Conservation (phyloP, 139 green algal genomes). For the Volvox reticuliferus region DNA sequence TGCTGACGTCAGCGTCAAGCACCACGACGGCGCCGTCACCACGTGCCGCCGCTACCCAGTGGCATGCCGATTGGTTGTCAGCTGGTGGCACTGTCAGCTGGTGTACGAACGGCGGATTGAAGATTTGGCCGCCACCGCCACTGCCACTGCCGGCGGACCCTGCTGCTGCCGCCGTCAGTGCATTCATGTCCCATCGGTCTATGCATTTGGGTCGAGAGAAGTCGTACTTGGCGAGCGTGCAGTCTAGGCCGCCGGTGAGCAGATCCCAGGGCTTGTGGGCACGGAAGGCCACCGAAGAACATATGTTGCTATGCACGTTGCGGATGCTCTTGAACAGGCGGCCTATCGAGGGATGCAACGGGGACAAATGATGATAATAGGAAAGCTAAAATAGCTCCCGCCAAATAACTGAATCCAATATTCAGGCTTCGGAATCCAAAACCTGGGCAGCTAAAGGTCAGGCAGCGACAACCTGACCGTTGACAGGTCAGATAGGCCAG, state of each 20-base stretch:
- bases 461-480: too few relatives aligned
- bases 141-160: not conserved
- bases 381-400: too few relatives aligned
- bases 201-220: conserved; percentile 55
- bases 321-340: conserved; percentile 67
- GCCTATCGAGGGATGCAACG: not conserved
- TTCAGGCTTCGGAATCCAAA: too few relatives aligned
- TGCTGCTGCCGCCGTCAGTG: not conserved
- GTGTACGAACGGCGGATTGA: conserved; percentile 80
- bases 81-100: conserved; percentile 53
- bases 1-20: conserved; percentile 49
- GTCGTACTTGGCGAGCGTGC: conserved; percentile 65
- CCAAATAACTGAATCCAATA: too few relatives aligned
- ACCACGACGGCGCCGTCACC: conserved; percentile 68
- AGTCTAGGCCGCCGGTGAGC: conserved; percentile 76
- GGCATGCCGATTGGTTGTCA: conserved; percentile 26
- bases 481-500: too few relatives aligned
- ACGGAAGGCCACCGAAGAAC: conserved; percentile 65
- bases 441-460: too few relatives aligned
- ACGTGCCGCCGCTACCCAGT: conserved; percentile 55
- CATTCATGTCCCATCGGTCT: conserved; percentile 46
- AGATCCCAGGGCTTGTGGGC: conserved; percentile 72
- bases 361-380: not conserved
- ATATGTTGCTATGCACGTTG: conserved; percentile 73
- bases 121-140: conserved; percentile 60